Base-by-base conservation (phyloP, 2,329 filamentous ascomycete genomes). In the Ilyonectria sp. region DNA sequence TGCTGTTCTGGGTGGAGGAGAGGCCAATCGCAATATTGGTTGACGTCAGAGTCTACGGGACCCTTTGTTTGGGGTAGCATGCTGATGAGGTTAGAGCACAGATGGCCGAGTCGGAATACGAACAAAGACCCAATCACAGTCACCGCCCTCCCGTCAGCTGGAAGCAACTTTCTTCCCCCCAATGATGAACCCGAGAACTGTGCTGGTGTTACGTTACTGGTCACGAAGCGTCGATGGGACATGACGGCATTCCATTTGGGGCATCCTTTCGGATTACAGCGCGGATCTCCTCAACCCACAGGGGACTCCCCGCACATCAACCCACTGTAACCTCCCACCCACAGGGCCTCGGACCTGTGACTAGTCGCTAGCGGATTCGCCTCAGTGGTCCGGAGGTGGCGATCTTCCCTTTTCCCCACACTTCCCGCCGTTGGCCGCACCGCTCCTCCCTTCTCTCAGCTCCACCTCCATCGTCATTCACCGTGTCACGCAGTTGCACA, bases 261-360 rank as follows among this genome's bases (percentile, higher is more conserved):
- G 31, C 44, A 47, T 13, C 11, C 44, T 11, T 68, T 68, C 64
- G 52, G 69, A 50, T 72, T 58, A 65, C 58, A 33, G 60, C 64
- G 60, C 50, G 58, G 37, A 46, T 69, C 56, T 52, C 60, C 61
- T 13, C 55, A 53, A n/a, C 65, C 64, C 61, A 70, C 70, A 69
- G 44, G 70, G 70, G 58, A 60, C 67, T 71, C 70, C 70, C 70
- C 70, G 70, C 70, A 69, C 61, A 65, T 46, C 54, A 46, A 44
- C 70, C 70, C 69, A 63, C 69, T 70, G 55, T 69, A 50, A 13
- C 47, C 43, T 43, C 35, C n/a, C n/a, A 26, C 10, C 21, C 6
- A 40, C n/a, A 47, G 21, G 21, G 54, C 7, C 31, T 11, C 11
- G 31, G 31, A 6, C 43, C 54, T 57, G 21, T 35, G 69, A 59